These are phyloP conservation scores for Orychophragmus violaceus DNA, from an alignment of 345 rosid genomes.

Conservation along the genomic window DNA sequence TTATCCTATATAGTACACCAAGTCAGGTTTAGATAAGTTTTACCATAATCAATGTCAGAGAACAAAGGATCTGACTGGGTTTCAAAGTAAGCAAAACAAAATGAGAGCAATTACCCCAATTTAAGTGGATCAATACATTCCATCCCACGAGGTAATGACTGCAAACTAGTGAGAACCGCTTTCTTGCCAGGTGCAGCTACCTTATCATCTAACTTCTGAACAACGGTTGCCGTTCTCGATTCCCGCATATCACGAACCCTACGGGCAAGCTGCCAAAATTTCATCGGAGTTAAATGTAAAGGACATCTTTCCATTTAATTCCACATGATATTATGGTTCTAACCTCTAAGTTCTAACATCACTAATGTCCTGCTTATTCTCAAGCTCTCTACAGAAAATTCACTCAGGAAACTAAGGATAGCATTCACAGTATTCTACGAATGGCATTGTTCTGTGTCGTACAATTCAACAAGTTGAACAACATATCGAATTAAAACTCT, in stretches of 20 bases:
- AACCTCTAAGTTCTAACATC: background rate
- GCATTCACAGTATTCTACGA: background rate
- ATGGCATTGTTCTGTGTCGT: too few species aligned
- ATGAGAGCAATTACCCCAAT: constrained; percentile 51
- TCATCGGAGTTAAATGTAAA: background rate
- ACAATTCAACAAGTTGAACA: too few species aligned
- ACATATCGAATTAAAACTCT: background rate
- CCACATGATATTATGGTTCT: background rate
- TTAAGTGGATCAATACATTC: constrained; percentile 96
- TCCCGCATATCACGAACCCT: constrained; percentile 97
- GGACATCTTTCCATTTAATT: background rate
- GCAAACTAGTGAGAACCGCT: constrained; percentile 54
- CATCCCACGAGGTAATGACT: constrained; percentile 91
- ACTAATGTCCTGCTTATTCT: background rate
- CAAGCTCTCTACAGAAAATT: background rate
- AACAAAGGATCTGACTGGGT: background rate
- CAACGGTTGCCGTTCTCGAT: constrained; percentile 71
- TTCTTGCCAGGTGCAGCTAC: constrained; percentile 41
- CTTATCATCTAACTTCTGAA: constrained; percentile 60
- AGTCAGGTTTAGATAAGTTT: constrained; percentile 10
- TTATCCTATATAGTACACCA: constrained; percentile 49
- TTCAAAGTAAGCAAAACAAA: constrained; percentile 7
- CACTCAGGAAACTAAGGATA: background rate
- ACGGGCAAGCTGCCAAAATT: constrained; percentile 65
- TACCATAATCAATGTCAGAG: background rate